Evolutionary conservation across 1,284 basidiomycete species (phyloP).

Genomic region (Chalciporus sp.): DNA sequence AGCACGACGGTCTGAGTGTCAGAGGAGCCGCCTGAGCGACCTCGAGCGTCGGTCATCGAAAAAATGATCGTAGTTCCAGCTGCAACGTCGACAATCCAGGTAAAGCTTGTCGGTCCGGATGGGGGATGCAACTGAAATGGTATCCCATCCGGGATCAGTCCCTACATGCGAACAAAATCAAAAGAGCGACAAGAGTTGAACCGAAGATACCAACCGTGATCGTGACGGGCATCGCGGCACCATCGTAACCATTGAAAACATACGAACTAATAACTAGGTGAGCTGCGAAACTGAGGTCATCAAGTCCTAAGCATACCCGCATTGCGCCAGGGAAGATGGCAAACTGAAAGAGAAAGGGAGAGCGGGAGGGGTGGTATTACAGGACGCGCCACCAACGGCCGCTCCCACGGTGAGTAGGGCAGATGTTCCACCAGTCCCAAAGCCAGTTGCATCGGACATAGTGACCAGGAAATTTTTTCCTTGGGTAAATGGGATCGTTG

Average conservation of each 20-base stretch:
- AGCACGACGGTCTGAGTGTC: slow-evolving; percentile 49
- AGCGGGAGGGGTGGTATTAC: slow-evolving; percentile 49
- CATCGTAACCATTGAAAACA: slow-evolving; percentile 49
- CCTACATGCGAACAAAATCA: slow-evolving; percentile 40
- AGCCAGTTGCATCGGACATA: slow-evolving; percentile 75
- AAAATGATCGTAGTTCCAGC: slow-evolving; percentile 65
- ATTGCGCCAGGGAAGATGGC: slow-evolving; percentile 60
- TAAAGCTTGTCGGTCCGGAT: slow-evolving; percentile 43
- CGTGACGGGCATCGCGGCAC: slow-evolving; percentile 60
- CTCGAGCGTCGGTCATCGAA: slow-evolving; percentile 58
- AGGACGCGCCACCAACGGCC: slow-evolving; percentile 47
- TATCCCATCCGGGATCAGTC: slow-evolving; percentile 64
- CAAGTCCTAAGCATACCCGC: slow-evolving; percentile 49
- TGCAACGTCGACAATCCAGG: slow-evolving; percentile 62
- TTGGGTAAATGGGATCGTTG: slow-evolving; percentile 45
- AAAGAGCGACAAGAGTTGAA: background rate
- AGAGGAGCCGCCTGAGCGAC: slow-evolving; percentile 60
- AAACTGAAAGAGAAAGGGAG: slow-evolving; percentile 53
- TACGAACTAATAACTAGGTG: slow-evolving; percentile 47
- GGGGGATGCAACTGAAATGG: slow-evolving; percentile 48
- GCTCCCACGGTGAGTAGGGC: slow-evolving; percentile 51
- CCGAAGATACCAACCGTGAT: slow-evolving; percentile 48
- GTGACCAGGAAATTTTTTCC: slow-evolving; percentile 51
- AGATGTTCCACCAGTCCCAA: slow-evolving; percentile 64
- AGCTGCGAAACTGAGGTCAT: slow-evolving; percentile 3